Evolutionary conservation across 331 rosid species (phyloP).

Genomic region (Malus hybrid): DNA sequence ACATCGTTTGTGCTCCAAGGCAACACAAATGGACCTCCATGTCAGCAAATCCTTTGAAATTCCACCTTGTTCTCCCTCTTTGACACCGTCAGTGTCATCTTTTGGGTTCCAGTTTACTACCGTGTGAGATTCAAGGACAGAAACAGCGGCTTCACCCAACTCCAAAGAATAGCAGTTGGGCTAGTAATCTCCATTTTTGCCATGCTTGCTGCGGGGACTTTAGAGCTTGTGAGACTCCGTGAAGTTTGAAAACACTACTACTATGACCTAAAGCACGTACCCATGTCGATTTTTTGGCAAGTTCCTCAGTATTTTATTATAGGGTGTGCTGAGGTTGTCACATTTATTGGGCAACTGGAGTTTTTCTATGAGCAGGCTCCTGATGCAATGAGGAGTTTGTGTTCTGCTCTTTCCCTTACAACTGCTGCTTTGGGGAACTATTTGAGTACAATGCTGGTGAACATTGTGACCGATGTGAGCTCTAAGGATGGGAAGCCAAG

Average conservation of each 20-base stretch:
- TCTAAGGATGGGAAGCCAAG: neutral
- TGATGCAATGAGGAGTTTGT: conserved; percentile 6
- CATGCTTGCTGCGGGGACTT: neutral
- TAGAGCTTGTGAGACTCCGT: conserved; percentile 7
- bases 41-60: conserved; percentile 1
- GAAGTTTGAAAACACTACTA: conserved; percentile 1
- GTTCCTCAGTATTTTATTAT: conserved; percentile 13
- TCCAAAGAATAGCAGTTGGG: conserved; percentile 12
- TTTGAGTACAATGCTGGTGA: conserved; percentile 8
- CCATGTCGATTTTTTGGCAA: conserved; percentile 10
- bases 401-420: neutral
- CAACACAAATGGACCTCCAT: conserved; percentile 5
- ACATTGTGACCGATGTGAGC: conserved; percentile 2
- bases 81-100: conserved; percentile 15
- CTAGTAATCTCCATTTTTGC: neutral
- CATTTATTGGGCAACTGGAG: conserved; percentile 5
- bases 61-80: conserved; percentile 11
- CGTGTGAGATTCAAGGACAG: neutral
- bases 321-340: conserved; percentile 10
- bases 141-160: conserved; percentile 8
- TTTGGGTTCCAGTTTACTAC: conserved; percentile 9
- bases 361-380: conserved; percentile 12
- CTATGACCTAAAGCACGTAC: conserved; percentile 1
- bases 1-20: conserved; percentile 10
- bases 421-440: conserved; percentile 5